phyloP scores from a whole-genome alignment of 805 yeast genomes.

The Myxozyma neotropica region DNA sequence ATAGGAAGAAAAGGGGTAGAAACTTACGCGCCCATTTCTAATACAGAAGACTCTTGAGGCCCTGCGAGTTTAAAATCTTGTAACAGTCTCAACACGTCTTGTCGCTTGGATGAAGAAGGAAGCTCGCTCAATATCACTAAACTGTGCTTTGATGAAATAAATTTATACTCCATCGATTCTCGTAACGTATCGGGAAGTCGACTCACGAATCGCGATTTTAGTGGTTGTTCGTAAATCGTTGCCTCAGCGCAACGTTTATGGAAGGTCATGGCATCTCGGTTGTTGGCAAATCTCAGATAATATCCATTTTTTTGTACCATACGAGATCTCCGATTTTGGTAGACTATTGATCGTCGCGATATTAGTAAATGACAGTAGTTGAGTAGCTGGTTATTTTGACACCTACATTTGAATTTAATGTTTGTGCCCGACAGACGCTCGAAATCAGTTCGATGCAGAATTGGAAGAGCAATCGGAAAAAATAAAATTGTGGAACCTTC shows the following conservation, averaged over 20 bases:
- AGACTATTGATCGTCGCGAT: background rate
- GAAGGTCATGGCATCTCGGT: background rate
- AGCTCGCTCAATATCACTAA: conserved; percentile 1
- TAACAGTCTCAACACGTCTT: background rate
- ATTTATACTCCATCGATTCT: background rate
- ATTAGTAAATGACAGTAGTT: background rate
- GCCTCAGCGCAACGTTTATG: background rate
- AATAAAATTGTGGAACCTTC: background rate
- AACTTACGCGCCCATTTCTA: conserved; percentile 4
- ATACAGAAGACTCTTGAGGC: background rate
- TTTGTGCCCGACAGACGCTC: background rate
- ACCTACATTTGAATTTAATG: background rate
- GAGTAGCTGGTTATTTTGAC: background rate
- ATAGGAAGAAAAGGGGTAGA: background rate
- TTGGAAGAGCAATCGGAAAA: background rate
- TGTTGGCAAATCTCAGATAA: background rate
- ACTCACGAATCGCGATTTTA: background rate
- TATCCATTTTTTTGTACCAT: background rate
- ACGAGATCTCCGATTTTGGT: background rate
- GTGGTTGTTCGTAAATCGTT: background rate
- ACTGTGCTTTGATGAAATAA: background rate
- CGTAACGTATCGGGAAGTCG: background rate
- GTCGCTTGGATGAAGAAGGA: background rate
- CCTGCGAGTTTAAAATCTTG: background rate
- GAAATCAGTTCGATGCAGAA: background rate